Percentiles rank a stretch among this genome's conserved stretches.
Evolutionary conservation across 306 rosid species (phyloP).

Genomic region (Cicer arietinum): DNA sequence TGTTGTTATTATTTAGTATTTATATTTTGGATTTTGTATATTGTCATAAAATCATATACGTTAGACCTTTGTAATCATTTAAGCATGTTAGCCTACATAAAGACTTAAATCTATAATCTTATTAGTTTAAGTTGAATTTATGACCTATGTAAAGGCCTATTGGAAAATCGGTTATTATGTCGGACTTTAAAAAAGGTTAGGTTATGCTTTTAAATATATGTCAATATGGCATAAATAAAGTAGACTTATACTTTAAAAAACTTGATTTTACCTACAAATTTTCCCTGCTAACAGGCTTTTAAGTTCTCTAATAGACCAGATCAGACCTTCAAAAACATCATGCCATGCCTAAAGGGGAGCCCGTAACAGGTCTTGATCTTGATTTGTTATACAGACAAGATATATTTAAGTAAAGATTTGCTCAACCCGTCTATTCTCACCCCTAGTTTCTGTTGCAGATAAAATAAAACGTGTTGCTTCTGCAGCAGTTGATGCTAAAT

Average conservation of each 20-base stretch:
- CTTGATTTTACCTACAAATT: not conserved
- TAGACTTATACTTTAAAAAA: not conserved
- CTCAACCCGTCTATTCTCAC: not conserved
- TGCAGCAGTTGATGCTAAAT: conserved; percentile 12
- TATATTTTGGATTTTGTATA: not conserved
- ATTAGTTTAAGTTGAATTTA: no score
- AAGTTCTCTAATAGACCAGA: conserved; percentile 2
- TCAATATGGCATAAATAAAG: not conserved
- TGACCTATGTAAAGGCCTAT: no score
- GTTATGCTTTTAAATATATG: conserved; percentile 1
- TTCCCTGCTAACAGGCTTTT: not conserved
- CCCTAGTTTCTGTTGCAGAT: not conserved
- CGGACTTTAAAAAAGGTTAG: not conserved
- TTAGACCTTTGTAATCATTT: not conserved
- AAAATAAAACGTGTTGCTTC: not conserved
- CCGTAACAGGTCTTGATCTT: not conserved
- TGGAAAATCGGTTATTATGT: not conserved
- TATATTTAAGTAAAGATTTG: not conserved
- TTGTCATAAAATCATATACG: not conserved
- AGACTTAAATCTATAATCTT: no score
- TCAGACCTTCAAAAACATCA: not conserved
- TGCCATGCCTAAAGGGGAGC: not conserved
- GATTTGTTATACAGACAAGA: not conserved
- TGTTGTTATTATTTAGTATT: no score
- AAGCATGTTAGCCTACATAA: not conserved